Base-by-base conservation (phyloP, 305 asterid species). In the Fraxinus paxiana region DNA sequence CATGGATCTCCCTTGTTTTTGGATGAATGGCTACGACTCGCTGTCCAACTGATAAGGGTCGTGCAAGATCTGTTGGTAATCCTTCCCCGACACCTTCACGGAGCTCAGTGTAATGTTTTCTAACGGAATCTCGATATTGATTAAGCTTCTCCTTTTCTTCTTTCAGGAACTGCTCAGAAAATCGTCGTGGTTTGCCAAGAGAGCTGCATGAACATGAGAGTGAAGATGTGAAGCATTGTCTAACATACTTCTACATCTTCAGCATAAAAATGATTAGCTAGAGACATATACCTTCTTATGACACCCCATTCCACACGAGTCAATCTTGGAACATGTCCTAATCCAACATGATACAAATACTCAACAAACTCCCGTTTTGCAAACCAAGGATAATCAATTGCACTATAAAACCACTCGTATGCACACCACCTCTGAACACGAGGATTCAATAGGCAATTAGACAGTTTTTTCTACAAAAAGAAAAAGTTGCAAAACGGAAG, bases 221-320 rank as follows among this genome's bases (percentile, higher is more conserved):
- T 67, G 34, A 15, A 74, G 46, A 20, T n/a, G 74, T 76, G 51
- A 82, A 41, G 65, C 28, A 41, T 78, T 59, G 26, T 56, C 67
- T 17, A 20, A 28, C 80, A 76, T 33, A 35, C 26, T 69, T 61
- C 59, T 35, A 61, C 81, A 83, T 76, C 85, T 75, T 70, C 75
- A 75, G 34, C 77, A 37, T 61, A 67, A 33, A 75, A 9, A 85
- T 59, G 77, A 79, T 69, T 12, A 70, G 67, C 35, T 79, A 54
- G 82, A 51, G 10, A 81, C 28, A 65, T 34, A 46, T 88, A 95
- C 99, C 99, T 90, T 89, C 98, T 90, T 87, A 95, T 95, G 87
- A 95, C 99, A 80, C 98, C 92, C 99, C 99, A 95, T 59, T 95
- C 99, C 59, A 91, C 96, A 77, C 96, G 99, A 87, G 99, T 92